Evolutionary conservation across 768 basidiomycete genomes (phyloP), one percentile per base, ranked within the genome.

Genomic region (Lactarius sanguifluus): DNA sequence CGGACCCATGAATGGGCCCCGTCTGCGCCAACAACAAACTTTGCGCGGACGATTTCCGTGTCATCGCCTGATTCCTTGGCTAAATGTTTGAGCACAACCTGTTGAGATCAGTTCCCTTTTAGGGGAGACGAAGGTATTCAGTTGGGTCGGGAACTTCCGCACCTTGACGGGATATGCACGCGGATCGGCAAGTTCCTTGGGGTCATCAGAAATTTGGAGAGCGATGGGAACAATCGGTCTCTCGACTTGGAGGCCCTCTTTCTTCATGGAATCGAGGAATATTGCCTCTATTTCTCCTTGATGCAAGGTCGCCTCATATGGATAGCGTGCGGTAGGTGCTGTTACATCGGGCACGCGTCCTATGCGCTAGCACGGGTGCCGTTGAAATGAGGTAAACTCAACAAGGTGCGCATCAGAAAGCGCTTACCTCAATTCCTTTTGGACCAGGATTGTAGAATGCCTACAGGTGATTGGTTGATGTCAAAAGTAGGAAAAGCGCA

Each of bases 1-100:
- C 92, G 83, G 28, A 93, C 89, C 90, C 91, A 92, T 13, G 90
- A 92, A 76, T 92, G 91, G 0, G 90, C 91, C 6, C 90, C 91
- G 73, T 94, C 92, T 25, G 86, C 81, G 1, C 92, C 92, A 36
- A 94, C 78, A 2, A 92, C 86, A 72, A 85, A 94, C 75, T 88
- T 91, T 0, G 90, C 89, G 64, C 79, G 77, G 1, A 92, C 85
- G 9, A 83, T 76, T 72, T 91, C 90, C 3, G 77, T 80, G 36
- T 79, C 73, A 47, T 77, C 65, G 55, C 77, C 73, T 16, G 80
- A 78, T 18, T 70, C 63, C 34, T 67, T 68, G 12, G 78, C 77
- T 2, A 82, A 59, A 61, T 81, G 79, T 59, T 81, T 79, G 40
- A 88, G 71, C 0, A 78, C 76, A 1, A 84, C 80, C 83, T 86